Evolutionary conservation across 1,284 basidiomycete species (phyloP), one percentile per base, ranked within the genome.

Genomic region (Melampsora abietis-canadensis): DNA sequence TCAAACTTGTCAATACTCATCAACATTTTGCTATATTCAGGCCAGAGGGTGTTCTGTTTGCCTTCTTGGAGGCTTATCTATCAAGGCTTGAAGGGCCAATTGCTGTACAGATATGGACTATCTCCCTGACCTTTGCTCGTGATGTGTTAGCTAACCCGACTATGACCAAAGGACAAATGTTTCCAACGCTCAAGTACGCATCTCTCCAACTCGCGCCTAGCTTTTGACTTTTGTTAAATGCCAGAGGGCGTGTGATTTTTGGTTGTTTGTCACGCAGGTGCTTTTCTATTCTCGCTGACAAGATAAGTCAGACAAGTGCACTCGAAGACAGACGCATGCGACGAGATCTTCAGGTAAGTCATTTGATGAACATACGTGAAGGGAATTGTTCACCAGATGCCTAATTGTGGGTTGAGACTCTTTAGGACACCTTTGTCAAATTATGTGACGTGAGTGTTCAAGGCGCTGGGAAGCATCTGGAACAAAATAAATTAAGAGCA

Each of bases 31-130:
- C 61, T 40, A 6, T 34, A 8, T 5, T n/a, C 63, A 92, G 90
- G 72, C 85, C 86, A 27, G 91, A 92, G 76, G 81, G 82, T 14
- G 85, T 85, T 10, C 80, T 93, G 24, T 92, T 93, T 84, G 86
- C 85, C 48, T 98, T 98, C 82, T 84, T 98, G 46, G 93, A 97
- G 78, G 87, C 88, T 74, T 98, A 98, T 80, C 82, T 96, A n/a
- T 83, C 83, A 24, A 87, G 89, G 6, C 83, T 98, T 63, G 94
- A 98, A 81, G 91, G 92, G 1, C 90, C 92, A 0, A 85, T 94
- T 24, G 92, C 92, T 1, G 85, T 92, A 4, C 95, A 98, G 83
- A 91, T 97, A 7, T 98, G 95, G 94, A 84, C 84, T 68, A 86
- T 90, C 21, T 89, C 90, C 79, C 85, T 92, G 77, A 86, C 89